Conservation (phyloP, 805 yeast species). For the Myxozyma melibiosi region DNA sequence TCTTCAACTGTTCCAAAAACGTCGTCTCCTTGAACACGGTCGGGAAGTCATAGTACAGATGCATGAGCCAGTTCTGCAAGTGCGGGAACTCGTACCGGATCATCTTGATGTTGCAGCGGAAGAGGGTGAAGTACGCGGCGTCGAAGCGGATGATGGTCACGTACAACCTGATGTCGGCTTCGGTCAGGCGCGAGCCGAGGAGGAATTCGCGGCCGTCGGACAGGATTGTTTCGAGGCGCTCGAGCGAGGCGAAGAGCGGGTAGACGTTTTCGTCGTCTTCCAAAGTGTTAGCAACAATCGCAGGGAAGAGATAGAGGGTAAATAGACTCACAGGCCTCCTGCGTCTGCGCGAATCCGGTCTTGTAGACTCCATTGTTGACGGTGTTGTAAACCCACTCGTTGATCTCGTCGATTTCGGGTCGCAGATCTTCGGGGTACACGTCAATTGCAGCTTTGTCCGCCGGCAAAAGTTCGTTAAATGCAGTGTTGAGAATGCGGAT, state of each 20-base stretch:
- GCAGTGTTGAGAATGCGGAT: constrained; percentile 79
- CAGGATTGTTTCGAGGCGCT: constrained; percentile 66
- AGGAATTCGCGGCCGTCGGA: constrained; percentile 49
- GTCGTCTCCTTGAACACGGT: constrained; percentile 78
- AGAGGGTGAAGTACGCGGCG: constrained; percentile 90
- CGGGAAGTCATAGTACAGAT: constrained; percentile 76
- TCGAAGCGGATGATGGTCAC: constrained; percentile 90
- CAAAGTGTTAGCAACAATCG: neutral
- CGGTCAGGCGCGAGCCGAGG: constrained; percentile 70
- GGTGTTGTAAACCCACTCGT: constrained; percentile 77
- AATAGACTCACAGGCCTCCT: constrained; percentile 60
- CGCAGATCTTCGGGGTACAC: constrained; percentile 63
- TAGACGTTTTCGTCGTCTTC: constrained; percentile 63
- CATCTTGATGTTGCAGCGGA: constrained; percentile 84
- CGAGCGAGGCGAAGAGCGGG: constrained; percentile 66
- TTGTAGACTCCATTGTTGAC: constrained; percentile 94
- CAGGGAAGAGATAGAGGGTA: neutral
- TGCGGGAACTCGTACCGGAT: constrained; percentile 78
- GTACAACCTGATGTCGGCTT: constrained; percentile 84
- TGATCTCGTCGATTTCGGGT: constrained; percentile 69
- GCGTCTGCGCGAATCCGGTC: constrained; percentile 83
- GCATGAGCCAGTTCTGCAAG: constrained; percentile 76
- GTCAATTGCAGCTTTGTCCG: constrained; percentile 55
- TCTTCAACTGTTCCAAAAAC: constrained; percentile 83
- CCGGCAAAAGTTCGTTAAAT: constrained; percentile 50